Conservation (phyloP, 2,329 filamentous ascomycete species). For the Elsinoe batatas region DNA sequence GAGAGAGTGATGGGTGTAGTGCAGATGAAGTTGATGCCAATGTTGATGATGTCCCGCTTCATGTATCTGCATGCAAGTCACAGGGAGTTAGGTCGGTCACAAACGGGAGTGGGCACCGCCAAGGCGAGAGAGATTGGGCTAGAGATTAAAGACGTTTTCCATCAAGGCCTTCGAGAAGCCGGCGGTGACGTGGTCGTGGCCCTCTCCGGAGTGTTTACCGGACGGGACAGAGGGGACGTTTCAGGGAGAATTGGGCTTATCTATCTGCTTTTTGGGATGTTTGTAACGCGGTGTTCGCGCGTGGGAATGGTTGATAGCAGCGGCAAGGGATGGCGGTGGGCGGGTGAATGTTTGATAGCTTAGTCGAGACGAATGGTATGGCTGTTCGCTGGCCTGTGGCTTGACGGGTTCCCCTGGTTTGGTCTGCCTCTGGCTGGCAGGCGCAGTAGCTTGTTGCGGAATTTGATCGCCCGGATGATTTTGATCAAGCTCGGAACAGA, state of each 20-base stretch:
- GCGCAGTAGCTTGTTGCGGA: neutral
- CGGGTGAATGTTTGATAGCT: neutral
- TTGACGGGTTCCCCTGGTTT: constrained; percentile 1
- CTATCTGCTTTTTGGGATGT: no score
- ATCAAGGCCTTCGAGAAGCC: neutral
- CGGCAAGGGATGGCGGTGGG: neutral
- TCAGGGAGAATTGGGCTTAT: constrained; percentile 2
- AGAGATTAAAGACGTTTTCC: constrained; percentile 39
- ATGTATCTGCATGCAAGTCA: neutral
- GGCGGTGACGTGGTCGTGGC: neutral
- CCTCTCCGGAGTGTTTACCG: neutral
- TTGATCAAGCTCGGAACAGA: constrained; percentile 1
- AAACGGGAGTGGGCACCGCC: constrained; percentile 59
- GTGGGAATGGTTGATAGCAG: neutral
- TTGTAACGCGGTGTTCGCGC: neutral
- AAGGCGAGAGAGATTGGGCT: constrained; percentile 79
- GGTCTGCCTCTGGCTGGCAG: neutral
- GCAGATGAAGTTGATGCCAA: no score
- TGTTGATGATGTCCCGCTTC: no score
- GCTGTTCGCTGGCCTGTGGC: neutral
- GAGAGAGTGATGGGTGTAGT: neutral
- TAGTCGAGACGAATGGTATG: neutral
- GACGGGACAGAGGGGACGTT: neutral
- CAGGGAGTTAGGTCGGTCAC: neutral
- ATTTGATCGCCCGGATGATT: constrained; percentile 3